A percentile compares a stretch with the other conserved stretches of the same genome.
These are phyloP conservation scores for Zygosaccharomyces sapae DNA, from an alignment of 1,139 yeast species.

Conservation along the genomic window DNA sequence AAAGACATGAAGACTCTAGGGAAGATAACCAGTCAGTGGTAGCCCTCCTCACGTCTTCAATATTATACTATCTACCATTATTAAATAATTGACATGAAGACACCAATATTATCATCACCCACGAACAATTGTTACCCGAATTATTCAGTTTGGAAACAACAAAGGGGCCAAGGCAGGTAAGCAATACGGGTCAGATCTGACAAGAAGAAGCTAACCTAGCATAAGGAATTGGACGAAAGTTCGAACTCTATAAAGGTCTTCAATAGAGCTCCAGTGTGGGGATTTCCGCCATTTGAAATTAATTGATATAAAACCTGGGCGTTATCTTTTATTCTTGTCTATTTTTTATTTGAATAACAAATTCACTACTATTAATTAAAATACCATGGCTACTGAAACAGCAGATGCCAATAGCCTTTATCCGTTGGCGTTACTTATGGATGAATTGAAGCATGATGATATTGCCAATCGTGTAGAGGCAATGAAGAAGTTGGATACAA, in stretches of 20 bases:
- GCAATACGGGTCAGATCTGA: background rate
- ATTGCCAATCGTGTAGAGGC: constrained; percentile 91
- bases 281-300: background rate
- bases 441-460: constrained; percentile 93
- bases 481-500: constrained; percentile 89
- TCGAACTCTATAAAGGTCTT: background rate
- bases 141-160: background rate
- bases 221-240: background rate
- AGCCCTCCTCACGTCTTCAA: too few species aligned
- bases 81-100: too few species aligned
- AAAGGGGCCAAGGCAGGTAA: background rate
- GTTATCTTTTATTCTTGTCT: background rate
- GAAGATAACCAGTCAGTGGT: too few species aligned
- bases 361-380: background rate
- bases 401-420: constrained; percentile 54
- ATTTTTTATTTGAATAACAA: too few species aligned
- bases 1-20: too few species aligned
- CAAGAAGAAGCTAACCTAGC: too few species aligned
- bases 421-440: constrained; percentile 94
- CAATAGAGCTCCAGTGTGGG: background rate
- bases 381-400: constrained; percentile 11
- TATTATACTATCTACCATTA: too few species aligned
- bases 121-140: constrained; percentile 13
- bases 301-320: background rate
- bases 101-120: constrained; percentile 3